Evolutionary conservation across 345 rosid genomes (phyloP).

Genomic region (Ceriops tagal): DNA sequence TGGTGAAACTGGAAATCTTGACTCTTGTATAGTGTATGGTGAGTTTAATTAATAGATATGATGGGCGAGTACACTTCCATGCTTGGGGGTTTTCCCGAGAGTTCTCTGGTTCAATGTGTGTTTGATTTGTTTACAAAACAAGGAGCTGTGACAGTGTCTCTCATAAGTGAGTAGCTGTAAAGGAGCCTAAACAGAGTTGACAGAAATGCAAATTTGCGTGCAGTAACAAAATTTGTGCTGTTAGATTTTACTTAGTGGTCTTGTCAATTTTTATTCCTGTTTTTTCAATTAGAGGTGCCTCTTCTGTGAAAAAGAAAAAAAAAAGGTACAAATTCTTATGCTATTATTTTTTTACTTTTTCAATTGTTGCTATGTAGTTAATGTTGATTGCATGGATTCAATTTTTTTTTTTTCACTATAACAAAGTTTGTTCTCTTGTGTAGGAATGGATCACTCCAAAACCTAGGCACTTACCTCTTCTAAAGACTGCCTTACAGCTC

Average conservation of each 20-base stretch:
- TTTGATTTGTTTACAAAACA: too few relatives aligned
- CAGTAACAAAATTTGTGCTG: neutral
- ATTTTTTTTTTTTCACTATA: neutral
- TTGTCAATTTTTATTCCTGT: neutral
- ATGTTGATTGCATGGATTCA: neutral
- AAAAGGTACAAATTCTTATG: neutral
- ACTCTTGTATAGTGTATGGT: too few relatives aligned
- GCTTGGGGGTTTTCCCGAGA: too few relatives aligned
- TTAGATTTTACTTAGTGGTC: neutral
- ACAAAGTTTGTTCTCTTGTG: constrained; percentile 12
- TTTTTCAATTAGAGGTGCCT: neutral
- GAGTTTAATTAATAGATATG: too few relatives aligned
- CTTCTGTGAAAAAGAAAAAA: neutral
- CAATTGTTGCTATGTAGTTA: neutral
- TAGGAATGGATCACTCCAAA: constrained; percentile 70
- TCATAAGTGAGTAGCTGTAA: too few relatives aligned
- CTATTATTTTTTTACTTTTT: neutral
- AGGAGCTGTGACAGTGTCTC: too few relatives aligned
- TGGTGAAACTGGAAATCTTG: too few relatives aligned
- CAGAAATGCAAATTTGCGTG: neutral
- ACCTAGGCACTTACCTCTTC: constrained; percentile 64
- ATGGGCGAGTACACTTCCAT: too few relatives aligned
- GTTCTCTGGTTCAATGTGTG: too few relatives aligned
- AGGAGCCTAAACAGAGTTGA: neutral
- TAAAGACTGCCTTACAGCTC: constrained; percentile 69